Percentiles rank a stretch among this genome's conserved stretches.
These are phyloP conservation scores for Lophium mytilinum DNA, from an alignment of 495 filamentous ascomycete genomes.

Conservation along the genomic window DNA sequence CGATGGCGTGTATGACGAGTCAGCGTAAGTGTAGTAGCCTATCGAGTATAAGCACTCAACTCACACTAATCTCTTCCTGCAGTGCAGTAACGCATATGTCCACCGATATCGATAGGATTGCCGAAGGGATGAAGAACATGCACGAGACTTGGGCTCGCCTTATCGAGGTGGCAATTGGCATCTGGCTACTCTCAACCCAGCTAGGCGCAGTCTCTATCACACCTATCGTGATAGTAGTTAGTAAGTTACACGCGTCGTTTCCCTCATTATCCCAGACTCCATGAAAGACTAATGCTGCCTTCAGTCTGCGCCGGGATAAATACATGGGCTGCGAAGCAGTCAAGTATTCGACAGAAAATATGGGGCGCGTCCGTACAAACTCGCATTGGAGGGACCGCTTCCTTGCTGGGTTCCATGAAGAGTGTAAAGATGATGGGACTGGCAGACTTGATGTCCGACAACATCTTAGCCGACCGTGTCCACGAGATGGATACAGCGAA, in stretches of 20 bases:
- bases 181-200: conserved; percentile 48
- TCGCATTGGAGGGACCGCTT: conserved; percentile 42
- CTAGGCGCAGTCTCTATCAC: conserved; percentile 47
- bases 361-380: conserved; percentile 34
- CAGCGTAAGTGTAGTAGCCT: neutral
- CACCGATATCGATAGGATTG: conserved; percentile 35
- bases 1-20: conserved; percentile 6
- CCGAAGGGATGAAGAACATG: conserved; percentile 28
- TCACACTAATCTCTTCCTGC: conserved; percentile 38
- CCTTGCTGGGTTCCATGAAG: conserved; percentile 49
- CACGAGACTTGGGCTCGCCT: conserved; percentile 45
- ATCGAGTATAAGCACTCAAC: conserved; percentile 35
- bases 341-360: conserved; percentile 33
- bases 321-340: neutral
- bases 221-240: conserved; percentile 34
- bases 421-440: conserved; percentile 57
- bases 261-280: no score
- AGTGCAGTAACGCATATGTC: conserved; percentile 52
- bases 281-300: neutral
- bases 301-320: conserved; percentile 6
- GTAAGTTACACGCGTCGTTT: conserved; percentile 12
- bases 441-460: conserved; percentile 29
- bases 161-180: conserved; percentile 50
- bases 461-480: conserved; percentile 44
- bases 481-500: conserved; percentile 49